A percentile compares a stretch with the other conserved stretches of the same genome.
Evolutionary conservation across 2,329 filamentous ascomycete genomes (phyloP).

Genomic region (Botryotinia narcissicola): DNA sequence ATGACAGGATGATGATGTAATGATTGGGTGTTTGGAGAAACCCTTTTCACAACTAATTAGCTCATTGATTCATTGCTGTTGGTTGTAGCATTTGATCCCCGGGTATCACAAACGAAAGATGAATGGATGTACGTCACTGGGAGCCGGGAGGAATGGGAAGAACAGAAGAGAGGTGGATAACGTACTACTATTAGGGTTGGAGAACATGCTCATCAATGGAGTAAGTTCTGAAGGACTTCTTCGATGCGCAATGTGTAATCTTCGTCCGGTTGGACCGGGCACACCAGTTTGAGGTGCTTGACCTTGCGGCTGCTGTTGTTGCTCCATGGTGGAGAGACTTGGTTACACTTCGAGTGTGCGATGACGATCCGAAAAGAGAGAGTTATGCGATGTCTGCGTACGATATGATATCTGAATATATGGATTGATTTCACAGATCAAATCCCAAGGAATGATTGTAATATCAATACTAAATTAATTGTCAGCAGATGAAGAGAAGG

Average conservation of each 20-base stretch:
- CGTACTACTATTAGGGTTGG: slow-evolving; percentile 59
- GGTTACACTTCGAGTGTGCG: slow-evolving; percentile 49
- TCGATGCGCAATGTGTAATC: slow-evolving; percentile 95
- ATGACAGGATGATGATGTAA: not conserved
- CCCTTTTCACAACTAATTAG: not conserved
- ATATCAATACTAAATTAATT: not conserved
- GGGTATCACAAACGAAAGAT: not conserved
- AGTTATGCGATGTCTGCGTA: not conserved
- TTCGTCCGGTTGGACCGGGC: slow-evolving; percentile 76
- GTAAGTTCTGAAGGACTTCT: slow-evolving; percentile 96
- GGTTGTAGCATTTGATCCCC: not conserved
- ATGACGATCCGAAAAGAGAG: slow-evolving; percentile 15
- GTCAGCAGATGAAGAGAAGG: slow-evolving; percentile 37
- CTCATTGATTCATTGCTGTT: slow-evolving; percentile 8
- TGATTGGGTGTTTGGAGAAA: slow-evolving; percentile 24
- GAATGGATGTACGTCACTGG: slow-evolving; percentile 29
- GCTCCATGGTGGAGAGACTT: slow-evolving; percentile 43
- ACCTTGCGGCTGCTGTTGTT: slow-evolving; percentile 38
- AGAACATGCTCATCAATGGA: slow-evolving; percentile 91
- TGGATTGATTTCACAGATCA: slow-evolving; percentile 4
- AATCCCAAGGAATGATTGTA: slow-evolving; percentile 1
- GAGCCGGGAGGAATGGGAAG: slow-evolving; percentile 9
- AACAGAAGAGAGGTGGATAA: slow-evolving; percentile 32
- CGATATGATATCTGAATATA: not conserved
- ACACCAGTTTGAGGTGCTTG: slow-evolving; percentile 50